A percentile compares a stretch with the other conserved stretches of the same genome.
Conservation (phyloP, 768 basidiomycete genomes). For the Cubamyces lactineus region DNA sequence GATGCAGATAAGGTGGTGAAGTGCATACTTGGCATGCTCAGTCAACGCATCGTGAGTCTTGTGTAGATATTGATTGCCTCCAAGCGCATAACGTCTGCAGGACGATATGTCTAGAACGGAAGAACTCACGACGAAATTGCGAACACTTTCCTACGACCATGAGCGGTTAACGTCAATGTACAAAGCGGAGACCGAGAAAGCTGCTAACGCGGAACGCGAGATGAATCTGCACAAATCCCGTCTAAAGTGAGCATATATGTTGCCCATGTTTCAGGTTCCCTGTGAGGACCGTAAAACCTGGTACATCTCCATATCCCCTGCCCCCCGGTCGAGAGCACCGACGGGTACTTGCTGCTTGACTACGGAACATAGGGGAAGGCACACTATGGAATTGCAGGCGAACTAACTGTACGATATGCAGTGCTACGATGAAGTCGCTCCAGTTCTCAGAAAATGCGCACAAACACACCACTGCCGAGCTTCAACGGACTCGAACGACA, state of each 20-base stretch:
- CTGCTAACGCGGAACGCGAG: constrained; percentile 79
- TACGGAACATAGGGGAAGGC: too few relatives aligned
- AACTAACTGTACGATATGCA: constrained; percentile 12
- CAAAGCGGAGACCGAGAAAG: constrained; percentile 56
- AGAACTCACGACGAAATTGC: constrained; percentile 70
- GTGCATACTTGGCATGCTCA: constrained; percentile 75
- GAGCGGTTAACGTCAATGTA: constrained; percentile 75
- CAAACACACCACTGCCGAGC: constrained; percentile 69
- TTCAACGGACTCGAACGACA: constrained; percentile 70
- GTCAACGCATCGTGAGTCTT: constrained; percentile 70
- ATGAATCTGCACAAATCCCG: constrained; percentile 72
- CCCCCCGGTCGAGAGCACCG: too few relatives aligned
- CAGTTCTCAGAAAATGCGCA: constrained; percentile 65
- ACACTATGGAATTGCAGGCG: too few relatives aligned
- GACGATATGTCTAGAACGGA: constrained; percentile 83
- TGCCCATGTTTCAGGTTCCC: not conserved
- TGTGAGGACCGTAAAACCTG: too few relatives aligned
- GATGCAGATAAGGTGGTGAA: constrained; percentile 65
- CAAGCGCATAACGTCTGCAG: constrained; percentile 33
- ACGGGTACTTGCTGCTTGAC: too few relatives aligned
- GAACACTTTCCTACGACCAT: constrained; percentile 80
- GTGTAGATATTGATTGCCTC: not conserved
- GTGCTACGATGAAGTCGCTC: constrained; percentile 55
- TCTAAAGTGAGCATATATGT: constrained; percentile 56
- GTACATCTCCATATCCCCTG: too few relatives aligned